phyloP scores from a whole-genome alignment of 2,329 filamentous ascomycete species.

The Diaporthe destruens region DNA sequence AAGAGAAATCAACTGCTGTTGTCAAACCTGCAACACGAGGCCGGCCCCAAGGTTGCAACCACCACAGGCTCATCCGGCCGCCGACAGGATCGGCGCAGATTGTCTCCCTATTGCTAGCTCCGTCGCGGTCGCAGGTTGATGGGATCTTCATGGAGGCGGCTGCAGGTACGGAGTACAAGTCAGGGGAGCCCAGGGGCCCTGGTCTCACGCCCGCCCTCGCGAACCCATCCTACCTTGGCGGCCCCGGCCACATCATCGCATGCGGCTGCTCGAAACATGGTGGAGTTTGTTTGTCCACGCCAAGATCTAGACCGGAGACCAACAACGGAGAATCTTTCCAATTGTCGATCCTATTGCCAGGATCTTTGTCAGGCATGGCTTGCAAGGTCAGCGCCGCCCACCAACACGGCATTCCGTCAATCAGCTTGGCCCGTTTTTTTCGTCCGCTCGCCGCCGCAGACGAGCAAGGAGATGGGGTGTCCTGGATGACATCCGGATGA shows the following conservation, averaged over 20 bases:
- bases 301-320: constrained; percentile 35
- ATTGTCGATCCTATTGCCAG: constrained; percentile 15
- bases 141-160: constrained; percentile 17
- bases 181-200: constrained; percentile 15
- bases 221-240: neutral
- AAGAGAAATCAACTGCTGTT: neutral
- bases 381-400: neutral
- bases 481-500: constrained; percentile 28
- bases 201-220: constrained; percentile 17
- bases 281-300: constrained; percentile 29
- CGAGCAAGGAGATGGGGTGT: constrained; percentile 8
- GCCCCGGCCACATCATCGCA: too few relatives aligned
- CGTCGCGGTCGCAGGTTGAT: constrained; percentile 27
- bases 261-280: constrained; percentile 16
- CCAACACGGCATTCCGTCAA: constrained; percentile 25
- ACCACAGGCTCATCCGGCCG: constrained; percentile 1
- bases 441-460: constrained; percentile 11
- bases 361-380: constrained; percentile 11
- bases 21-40: neutral
- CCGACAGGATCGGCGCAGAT: constrained; percentile 10
- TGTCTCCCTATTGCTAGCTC: neutral
- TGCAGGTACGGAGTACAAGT: constrained; percentile 22
- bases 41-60: neutral
- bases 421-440: constrained; percentile 13
- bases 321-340: constrained; percentile 31